Conservation (phyloP, 768 basidiomycete species). For the Hygrophoropsis aurantiaca region DNA sequence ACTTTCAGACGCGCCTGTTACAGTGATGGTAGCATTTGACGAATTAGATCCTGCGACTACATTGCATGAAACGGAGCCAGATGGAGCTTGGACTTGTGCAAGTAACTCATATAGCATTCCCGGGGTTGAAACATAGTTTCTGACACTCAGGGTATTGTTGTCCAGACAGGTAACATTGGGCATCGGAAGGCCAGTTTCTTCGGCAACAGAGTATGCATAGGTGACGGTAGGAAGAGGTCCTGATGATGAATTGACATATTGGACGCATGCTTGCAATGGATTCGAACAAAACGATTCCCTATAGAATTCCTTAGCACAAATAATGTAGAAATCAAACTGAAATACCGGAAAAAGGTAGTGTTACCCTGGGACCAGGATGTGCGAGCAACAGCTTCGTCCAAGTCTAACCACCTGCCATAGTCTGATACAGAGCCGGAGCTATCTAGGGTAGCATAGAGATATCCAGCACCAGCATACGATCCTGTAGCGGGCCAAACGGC, state of each 20-base stretch:
- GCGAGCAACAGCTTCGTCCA: constrained; percentile 58
- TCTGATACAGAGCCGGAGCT: constrained; percentile 32
- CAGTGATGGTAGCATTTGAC: constrained; percentile 47
- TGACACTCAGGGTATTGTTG: constrained; percentile 52
- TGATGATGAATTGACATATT: constrained; percentile 51
- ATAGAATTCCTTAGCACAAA: constrained; percentile 3
- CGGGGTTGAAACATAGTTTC: constrained; percentile 45
- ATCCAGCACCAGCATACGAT: constrained; percentile 67
- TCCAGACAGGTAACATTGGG: constrained; percentile 64
- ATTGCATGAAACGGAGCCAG: constrained; percentile 34
- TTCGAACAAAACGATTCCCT: constrained; percentile 69
- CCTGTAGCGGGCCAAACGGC: constrained; percentile 40
- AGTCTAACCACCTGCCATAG: constrained; percentile 68
- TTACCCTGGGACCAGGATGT: constrained; percentile 61
- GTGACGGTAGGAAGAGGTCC: constrained; percentile 40
- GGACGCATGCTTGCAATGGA: constrained; percentile 58
- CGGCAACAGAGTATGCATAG: constrained; percentile 44
- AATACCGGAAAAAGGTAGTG: constrained; percentile 48
- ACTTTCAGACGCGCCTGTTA: constrained; percentile 47
- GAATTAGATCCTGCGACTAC: constrained; percentile 21
- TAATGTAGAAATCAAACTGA: too few relatives aligned
- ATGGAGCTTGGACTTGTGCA: constrained; percentile 41
- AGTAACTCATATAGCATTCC: constrained; percentile 77
- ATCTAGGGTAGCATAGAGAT: constrained; percentile 52
- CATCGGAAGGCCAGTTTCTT: constrained; percentile 48